Evolutionary conservation across 345 rosid genomes (phyloP).

Genomic region (Gossypium rotundifolium): DNA sequence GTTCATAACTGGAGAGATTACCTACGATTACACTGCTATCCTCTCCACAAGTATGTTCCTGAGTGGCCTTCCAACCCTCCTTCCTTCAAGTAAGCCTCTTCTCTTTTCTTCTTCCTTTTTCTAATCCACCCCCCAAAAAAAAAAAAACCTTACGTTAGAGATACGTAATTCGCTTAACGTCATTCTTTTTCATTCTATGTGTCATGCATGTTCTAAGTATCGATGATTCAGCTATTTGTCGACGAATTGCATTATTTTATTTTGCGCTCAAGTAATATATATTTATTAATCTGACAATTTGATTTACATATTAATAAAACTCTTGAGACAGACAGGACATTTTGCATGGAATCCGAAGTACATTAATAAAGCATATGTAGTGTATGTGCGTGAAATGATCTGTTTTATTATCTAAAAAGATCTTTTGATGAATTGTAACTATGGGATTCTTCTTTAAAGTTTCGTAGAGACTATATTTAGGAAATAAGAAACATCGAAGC

Average conservation of each 20-base stretch:
- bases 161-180: background rate
- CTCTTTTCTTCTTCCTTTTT: background rate
- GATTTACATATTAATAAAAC: background rate
- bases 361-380: too few species aligned
- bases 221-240: background rate
- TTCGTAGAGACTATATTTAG: too few species aligned
- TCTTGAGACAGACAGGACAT: background rate
- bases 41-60: constrained; percentile 52
- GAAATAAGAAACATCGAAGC: too few species aligned
- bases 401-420: background rate
- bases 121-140: background rate
- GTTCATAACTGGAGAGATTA: constrained; percentile 89
- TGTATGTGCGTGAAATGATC: background rate
- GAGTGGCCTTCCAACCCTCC: constrained; percentile 89
- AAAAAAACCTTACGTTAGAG: too few species aligned
- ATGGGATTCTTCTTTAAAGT: too few species aligned
- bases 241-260: background rate
- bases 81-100: constrained; percentile 50
- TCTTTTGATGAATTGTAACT: too few species aligned
- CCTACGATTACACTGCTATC: constrained; percentile 74
- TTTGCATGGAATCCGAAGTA: background rate
- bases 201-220: background rate
- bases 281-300: too few species aligned
- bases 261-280: too few species aligned
- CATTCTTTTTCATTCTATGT: background rate